A percentile compares a stretch with the other conserved stretches of the same genome.
These are phyloP conservation scores for Amanita subjunquillea DNA, from an alignment of 768 basidiomycete species.

Conservation along the genomic window DNA sequence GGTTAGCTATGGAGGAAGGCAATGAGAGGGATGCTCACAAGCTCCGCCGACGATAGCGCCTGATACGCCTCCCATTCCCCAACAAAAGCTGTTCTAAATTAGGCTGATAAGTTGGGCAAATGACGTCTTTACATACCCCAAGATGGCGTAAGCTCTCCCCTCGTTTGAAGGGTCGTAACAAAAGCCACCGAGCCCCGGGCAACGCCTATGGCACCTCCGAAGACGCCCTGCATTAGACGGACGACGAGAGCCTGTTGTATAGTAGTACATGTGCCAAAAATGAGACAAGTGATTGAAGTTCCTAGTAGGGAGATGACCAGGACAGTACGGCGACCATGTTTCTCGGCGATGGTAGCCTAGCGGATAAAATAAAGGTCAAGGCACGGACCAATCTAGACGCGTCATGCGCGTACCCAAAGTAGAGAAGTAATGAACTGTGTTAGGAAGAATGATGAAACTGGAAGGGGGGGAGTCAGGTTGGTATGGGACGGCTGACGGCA, in stretches of 20 bases:
- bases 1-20: slow-evolving; percentile 2
- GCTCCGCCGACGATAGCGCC: slow-evolving; percentile 81
- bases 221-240: slow-evolving; percentile 84
- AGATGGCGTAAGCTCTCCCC: slow-evolving; percentile 86
- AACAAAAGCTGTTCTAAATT: slow-evolving; percentile 57
- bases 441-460: slow-evolving; percentile 81
- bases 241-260: slow-evolving; percentile 76
- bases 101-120: slow-evolving; percentile 3
- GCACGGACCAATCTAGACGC: slow-evolving; percentile 5
- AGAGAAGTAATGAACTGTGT: slow-evolving; percentile 94
- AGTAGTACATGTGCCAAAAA: slow-evolving; percentile 71
- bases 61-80: slow-evolving; percentile 94
- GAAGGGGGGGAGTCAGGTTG: slow-evolving; percentile 7
- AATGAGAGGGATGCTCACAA: slow-evolving; percentile 37
- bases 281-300: slow-evolving; percentile 65
- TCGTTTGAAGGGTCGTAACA: slow-evolving; percentile 87
- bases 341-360: slow-evolving; percentile 88
- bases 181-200: slow-evolving; percentile 81
- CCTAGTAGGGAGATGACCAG: slow-evolving; percentile 80
- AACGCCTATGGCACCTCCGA: slow-evolving; percentile 91
- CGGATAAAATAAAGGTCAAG: slow-evolving; percentile 6
- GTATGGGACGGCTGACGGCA: background rate
- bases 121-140: slow-evolving; percentile 43
- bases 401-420: slow-evolving; percentile 57
- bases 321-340: slow-evolving; percentile 80